Conservation (phyloP, 2,329 filamentous ascomycete genomes). For the Periconia macrospinosa region DNA sequence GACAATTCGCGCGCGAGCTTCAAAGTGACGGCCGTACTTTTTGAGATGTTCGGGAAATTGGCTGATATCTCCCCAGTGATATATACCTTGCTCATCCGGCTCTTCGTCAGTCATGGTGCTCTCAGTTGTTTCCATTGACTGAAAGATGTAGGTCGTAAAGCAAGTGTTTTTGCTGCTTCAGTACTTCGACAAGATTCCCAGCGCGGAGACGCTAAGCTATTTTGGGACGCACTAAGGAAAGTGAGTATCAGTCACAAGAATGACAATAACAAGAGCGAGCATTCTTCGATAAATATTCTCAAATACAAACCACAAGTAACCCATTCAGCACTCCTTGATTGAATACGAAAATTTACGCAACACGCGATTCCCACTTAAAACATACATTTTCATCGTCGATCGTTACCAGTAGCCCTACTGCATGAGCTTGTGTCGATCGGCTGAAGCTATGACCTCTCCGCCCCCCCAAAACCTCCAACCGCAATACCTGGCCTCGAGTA, state of each 20-base stretch:
- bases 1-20: neutral
- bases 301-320: neutral
- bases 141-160: too few species aligned
- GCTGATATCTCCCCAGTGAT: constrained; percentile 71
- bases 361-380: neutral
- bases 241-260: neutral
- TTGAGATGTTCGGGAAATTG: constrained; percentile 82
- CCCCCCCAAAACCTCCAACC: constrained; percentile 16
- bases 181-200: neutral
- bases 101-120: constrained; percentile 17
- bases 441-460: constrained; percentile 29
- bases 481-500: constrained; percentile 22
- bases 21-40: constrained; percentile 62
- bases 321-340: neutral
- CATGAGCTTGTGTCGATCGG: constrained; percentile 8
- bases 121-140: neutral
- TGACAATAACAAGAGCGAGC: neutral
- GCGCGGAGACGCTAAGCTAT: neutral
- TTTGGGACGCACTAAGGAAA: neutral
- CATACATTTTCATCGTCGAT: neutral
- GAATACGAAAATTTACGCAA: neutral
- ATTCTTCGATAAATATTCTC: neutral
- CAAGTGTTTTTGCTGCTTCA: too few species aligned
- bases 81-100: constrained; percentile 42
- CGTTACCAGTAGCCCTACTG: neutral